Evolutionary conservation across 352 stramenopile genomes (phyloP).

Genomic region (Pythium dissimile): DNA sequence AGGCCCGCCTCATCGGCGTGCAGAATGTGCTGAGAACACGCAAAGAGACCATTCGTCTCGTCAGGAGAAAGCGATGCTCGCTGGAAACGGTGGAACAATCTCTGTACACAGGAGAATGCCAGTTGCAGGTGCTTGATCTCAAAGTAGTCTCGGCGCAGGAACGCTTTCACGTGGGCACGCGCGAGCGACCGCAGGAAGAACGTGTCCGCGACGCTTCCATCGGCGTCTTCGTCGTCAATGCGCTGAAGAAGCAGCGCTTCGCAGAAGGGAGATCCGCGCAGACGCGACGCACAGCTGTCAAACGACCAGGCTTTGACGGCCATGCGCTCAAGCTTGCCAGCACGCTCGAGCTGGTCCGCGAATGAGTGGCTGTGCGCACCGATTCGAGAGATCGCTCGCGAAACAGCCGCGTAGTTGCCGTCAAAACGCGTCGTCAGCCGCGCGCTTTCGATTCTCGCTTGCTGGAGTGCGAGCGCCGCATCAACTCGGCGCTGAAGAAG

Average conservation of each 20-base stretch:
- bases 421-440: constrained; percentile 1
- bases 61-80: background rate
- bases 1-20: too few relatives aligned
- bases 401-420: constrained; percentile 30
- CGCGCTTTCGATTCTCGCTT: constrained; percentile 13
- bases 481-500: background rate
- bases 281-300: constrained; percentile 34
- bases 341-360: constrained; percentile 30
- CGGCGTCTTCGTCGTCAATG: constrained; percentile 41
- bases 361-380: constrained; percentile 40
- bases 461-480: constrained; percentile 10
- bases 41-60: background rate
- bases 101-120: constrained; percentile 23
- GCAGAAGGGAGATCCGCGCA: constrained; percentile 40
- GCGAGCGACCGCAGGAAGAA: constrained; percentile 52
- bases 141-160: constrained; percentile 20
- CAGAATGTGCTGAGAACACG: background rate
- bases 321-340: constrained; percentile 63
- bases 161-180: constrained; percentile 46
- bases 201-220: constrained; percentile 34
- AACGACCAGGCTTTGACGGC: constrained; percentile 52
- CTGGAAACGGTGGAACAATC: constrained; percentile 37
- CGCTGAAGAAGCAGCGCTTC: constrained; percentile 59
- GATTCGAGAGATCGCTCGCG: constrained; percentile 32
- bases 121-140: constrained; percentile 38